Evolutionary conservation across 2,329 filamentous ascomycete genomes (phyloP), one percentile per base, ranked within the genome.

Genomic region (Aspergillus tanneri): DNA sequence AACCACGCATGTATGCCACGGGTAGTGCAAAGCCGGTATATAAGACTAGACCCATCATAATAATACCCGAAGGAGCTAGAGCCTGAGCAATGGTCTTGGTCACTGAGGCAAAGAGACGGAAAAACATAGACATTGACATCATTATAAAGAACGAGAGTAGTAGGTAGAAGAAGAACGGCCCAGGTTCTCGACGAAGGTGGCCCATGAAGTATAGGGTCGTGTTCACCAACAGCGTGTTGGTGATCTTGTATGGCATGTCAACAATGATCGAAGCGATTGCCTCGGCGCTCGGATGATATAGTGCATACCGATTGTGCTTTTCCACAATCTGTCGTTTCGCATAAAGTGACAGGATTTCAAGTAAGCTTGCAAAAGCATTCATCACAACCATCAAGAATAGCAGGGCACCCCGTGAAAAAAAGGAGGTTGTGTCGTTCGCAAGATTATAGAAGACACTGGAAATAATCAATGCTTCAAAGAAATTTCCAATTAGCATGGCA

Each of bases 311-410:
- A 19, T 24, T 44, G 21, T 58, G 58, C 16, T 58, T 58, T 25
- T 61, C 56, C 7, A 59, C 47, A 11, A 57, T 49, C 16, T 30
- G 43, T 16, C 47, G 43, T 43, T 58, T 52, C 5, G 52, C 53
- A 28, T 60, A 49, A 4, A 61, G 48, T 2, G 55, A 53, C 35
- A 60, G 42, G 25, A 60, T 54, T 38, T 92, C 88, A 27, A 92
- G 78, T 46, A 85, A 85, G 61, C 82, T 86, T 49, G 83, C 77
- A 58, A 92, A 91, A 34, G 87, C 88, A 67, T 90, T 93, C 75
- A 92, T 83, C 44, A 95, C 76, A 61, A 90, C 83, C 54, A 87
- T 87, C 64, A 93, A 91, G 78, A 93, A 95, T 37, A 95, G 73
- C 8, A 93, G 76, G 27, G 85, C 84, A 51, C 86, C 87, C 41